Conservation (phyloP, 371 early-diverging fungal species). For the Syncephalis plumigaleata region DNA sequence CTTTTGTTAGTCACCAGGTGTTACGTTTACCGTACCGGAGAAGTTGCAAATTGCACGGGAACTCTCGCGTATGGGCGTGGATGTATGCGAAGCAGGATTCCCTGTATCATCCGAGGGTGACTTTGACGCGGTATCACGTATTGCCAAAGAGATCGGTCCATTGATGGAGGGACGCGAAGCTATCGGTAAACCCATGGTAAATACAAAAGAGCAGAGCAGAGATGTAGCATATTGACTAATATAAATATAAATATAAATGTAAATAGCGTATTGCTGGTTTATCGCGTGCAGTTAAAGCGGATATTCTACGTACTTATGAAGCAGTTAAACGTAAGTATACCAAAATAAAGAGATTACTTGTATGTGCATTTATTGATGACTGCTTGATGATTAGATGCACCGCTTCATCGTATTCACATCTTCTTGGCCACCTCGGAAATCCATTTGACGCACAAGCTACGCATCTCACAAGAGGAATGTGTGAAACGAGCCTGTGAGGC, state of each 20-base stretch:
- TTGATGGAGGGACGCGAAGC: constrained; percentile 64
- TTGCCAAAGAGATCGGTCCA: constrained; percentile 80
- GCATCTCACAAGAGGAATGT: constrained; percentile 76
- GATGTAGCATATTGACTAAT: background rate
- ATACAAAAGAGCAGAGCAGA: constrained; percentile 2
- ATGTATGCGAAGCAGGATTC: constrained; percentile 90
- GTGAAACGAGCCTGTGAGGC: constrained; percentile 65
- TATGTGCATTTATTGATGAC: too few relatives aligned
- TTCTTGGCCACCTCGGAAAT: constrained; percentile 94
- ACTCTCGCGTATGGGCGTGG: constrained; percentile 80
- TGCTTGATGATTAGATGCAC: constrained; percentile 44
- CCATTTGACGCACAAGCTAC: constrained; percentile 84
- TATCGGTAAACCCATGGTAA: constrained; percentile 68
- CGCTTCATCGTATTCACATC: constrained; percentile 75
- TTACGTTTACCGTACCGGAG: constrained; percentile 77
- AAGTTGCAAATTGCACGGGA: constrained; percentile 87
- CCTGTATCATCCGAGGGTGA: constrained; percentile 87
- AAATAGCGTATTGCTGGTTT: constrained; percentile 68
- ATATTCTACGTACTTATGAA: constrained; percentile 79
- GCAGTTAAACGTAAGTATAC: constrained; percentile 37
- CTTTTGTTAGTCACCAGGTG: constrained; percentile 80
- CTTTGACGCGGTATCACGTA: constrained; percentile 86
- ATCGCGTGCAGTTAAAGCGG: constrained; percentile 69
- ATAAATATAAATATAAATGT: background rate
- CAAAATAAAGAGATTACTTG: too few relatives aligned